Percentiles rank a stretch among this genome's conserved stretches.
Evolutionary conservation across 192 early-diverging fungal species (phyloP).

Genomic region (Coemansia sp.): DNA sequence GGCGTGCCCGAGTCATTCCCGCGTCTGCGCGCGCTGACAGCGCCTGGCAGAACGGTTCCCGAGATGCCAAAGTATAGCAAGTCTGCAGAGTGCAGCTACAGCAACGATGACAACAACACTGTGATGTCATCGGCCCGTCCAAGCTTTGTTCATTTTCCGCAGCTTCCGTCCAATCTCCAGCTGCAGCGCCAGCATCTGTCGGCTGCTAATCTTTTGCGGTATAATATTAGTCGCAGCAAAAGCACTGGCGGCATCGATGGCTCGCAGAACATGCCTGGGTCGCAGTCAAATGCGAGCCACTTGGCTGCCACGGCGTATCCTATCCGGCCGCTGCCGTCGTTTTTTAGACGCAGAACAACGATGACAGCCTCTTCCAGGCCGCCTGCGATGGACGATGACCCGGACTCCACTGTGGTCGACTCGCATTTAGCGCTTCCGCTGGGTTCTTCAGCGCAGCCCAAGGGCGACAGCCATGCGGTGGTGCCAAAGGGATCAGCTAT

Average conservation of each 20-base stretch:
- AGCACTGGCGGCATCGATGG: background rate
- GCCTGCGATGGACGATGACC: slow-evolving; percentile 1
- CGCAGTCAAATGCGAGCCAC: background rate
- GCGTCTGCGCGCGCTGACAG: slow-evolving; percentile 3
- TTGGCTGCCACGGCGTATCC: background rate
- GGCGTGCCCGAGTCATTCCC: slow-evolving; percentile 17
- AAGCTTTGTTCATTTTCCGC: background rate
- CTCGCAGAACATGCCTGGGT: slow-evolving; percentile 3
- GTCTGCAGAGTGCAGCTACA: background rate
- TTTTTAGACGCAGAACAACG: slow-evolving; percentile 7
- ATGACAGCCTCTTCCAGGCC: background rate
- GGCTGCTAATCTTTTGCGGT: background rate
- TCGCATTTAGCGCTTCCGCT: background rate
- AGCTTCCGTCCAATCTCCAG: background rate
- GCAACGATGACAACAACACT: background rate
- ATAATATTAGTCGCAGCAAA: slow-evolving; percentile 5
- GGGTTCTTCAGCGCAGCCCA: background rate
- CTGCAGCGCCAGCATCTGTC: background rate
- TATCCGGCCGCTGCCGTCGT: background rate
- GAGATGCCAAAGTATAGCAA: background rate
- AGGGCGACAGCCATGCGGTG: background rate
- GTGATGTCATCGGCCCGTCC: background rate
- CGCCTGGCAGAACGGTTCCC: slow-evolving; percentile 26
- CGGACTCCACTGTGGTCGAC: slow-evolving; percentile 12
- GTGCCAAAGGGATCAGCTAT: background rate